Evolutionary conservation across 1,284 basidiomycete species (phyloP).

Genomic region (Leccinum colubrinum): DNA sequence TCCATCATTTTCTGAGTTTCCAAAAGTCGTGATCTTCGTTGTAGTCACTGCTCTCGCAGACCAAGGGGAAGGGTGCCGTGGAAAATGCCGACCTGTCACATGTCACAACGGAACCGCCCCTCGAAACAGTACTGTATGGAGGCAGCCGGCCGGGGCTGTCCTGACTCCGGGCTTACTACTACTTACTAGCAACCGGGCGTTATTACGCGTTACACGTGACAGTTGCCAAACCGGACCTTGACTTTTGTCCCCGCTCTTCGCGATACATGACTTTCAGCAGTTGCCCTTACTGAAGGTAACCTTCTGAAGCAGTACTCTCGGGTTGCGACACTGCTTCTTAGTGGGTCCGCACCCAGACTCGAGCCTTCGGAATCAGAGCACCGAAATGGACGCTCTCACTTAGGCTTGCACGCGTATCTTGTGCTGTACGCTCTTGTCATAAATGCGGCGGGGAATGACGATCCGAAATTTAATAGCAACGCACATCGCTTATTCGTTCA

Average conservation of each 20-base stretch:
- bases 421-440: not conserved
- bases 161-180: not conserved
- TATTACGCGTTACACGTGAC: not conserved
- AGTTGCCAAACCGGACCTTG: not conserved
- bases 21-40: not conserved
- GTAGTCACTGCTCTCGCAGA: not conserved
- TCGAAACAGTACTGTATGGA: not conserved
- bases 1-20: not conserved
- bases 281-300: too few relatives aligned
- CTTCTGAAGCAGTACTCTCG: not conserved
- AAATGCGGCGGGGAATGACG: not conserved
- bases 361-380: not conserved
- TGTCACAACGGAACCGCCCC: not conserved
- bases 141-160: not conserved
- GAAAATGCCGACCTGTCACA: not conserved
- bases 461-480: not conserved
- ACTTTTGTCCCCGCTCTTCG: too few relatives aligned
- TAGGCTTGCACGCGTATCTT: not conserved
- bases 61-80: not conserved
- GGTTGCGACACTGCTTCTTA: not conserved
- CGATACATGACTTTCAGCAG: too few relatives aligned
- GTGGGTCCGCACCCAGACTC: not conserved
- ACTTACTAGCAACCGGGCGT: not conserved
- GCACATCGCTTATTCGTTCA: not conserved
- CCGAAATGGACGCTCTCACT: not conserved